Conservation (phyloP, 805 yeast genomes). For the Nakazawaea wyomingensis region DNA sequence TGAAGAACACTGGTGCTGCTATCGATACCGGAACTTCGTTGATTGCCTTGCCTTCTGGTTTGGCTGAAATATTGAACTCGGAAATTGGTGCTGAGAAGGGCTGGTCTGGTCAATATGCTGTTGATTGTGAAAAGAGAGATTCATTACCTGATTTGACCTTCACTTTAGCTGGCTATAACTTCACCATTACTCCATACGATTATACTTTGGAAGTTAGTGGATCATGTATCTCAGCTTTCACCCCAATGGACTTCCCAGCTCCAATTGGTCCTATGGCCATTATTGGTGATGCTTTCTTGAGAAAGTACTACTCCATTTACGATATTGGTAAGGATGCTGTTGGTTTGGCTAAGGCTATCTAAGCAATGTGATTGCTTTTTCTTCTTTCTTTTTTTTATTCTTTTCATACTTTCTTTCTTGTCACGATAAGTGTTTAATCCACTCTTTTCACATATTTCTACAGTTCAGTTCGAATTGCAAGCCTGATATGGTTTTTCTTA, state of each 20-base stretch:
- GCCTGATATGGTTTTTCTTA: neutral
- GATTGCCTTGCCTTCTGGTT: conserved; percentile 88
- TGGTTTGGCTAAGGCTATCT: conserved; percentile 81
- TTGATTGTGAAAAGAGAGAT: conserved; percentile 86
- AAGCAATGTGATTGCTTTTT: conserved; percentile 17
- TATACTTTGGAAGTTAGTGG: conserved; percentile 94
- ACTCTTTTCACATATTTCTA: neutral
- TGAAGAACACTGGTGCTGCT: conserved; percentile 87
- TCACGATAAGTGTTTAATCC: neutral
- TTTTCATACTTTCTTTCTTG: no score
- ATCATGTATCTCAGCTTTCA: conserved; percentile 92
- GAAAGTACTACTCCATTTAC: conserved; percentile 90
- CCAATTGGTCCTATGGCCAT: conserved; percentile 97
- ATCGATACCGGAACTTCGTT: conserved; percentile 98
- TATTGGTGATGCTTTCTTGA: conserved; percentile 95
- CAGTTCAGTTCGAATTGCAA: neutral
- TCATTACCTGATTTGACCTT: conserved; percentile 87
- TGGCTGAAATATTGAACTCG: conserved; percentile 92
- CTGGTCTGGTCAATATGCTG: conserved; percentile 95
- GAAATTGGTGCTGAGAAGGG: conserved; percentile 96
- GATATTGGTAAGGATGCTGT: conserved; percentile 89
- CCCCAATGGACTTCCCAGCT: conserved; percentile 95
- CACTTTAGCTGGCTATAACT: conserved; percentile 85
- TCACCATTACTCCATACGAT: conserved; percentile 84
- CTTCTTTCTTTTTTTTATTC: no score